Evolutionary conservation across 164 flowering plant genomes (phyloP).

Genomic region (Kingdonia uniflora): DNA sequence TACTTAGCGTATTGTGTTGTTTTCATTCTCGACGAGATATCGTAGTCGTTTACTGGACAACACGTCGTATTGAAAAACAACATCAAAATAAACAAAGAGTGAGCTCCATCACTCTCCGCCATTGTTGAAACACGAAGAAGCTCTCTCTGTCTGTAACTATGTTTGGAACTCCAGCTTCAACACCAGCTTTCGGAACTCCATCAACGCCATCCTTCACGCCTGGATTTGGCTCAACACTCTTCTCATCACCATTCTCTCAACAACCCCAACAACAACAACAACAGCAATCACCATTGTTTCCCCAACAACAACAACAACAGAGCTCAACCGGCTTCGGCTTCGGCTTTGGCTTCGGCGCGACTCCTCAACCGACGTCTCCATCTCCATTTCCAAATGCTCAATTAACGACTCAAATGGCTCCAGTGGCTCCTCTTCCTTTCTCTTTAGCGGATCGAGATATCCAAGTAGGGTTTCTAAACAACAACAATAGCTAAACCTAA

Average conservation of each 20-base stretch:
- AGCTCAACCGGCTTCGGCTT: slow-evolving; percentile 35
- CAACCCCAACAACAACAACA: slow-evolving; percentile 26
- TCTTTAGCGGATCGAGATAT: slow-evolving; percentile 97
- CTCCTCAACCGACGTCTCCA: slow-evolving; percentile 9
- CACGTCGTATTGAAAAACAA: too few relatives aligned
- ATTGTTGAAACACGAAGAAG: too few relatives aligned
- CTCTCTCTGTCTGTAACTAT: slow-evolving; percentile 7
- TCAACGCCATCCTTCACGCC: slow-evolving; percentile 38
- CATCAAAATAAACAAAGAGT: too few relatives aligned
- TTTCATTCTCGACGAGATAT: too few relatives aligned
- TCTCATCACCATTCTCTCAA: slow-evolving; percentile 63
- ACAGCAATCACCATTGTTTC: slow-evolving; percentile 33
- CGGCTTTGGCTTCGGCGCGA: slow-evolving; percentile 30
- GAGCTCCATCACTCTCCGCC: not conserved
- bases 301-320: slow-evolving; percentile 21
- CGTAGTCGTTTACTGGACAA: too few relatives aligned
- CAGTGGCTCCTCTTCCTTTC: slow-evolving; percentile 85
- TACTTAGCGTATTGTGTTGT: too few relatives aligned
- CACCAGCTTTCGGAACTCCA: slow-evolving; percentile 47
- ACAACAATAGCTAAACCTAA: not conserved
- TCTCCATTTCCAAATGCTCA: slow-evolving; percentile 27
- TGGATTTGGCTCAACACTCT: slow-evolving; percentile 54
- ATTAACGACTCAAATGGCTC: slow-evolving; percentile 96
- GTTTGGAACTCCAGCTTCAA: slow-evolving; percentile 38
- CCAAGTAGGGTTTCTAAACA: too few relatives aligned